These are phyloP conservation scores for Andrographis paniculata DNA, from an alignment of 305 asterid species.

Conservation along the genomic window DNA sequence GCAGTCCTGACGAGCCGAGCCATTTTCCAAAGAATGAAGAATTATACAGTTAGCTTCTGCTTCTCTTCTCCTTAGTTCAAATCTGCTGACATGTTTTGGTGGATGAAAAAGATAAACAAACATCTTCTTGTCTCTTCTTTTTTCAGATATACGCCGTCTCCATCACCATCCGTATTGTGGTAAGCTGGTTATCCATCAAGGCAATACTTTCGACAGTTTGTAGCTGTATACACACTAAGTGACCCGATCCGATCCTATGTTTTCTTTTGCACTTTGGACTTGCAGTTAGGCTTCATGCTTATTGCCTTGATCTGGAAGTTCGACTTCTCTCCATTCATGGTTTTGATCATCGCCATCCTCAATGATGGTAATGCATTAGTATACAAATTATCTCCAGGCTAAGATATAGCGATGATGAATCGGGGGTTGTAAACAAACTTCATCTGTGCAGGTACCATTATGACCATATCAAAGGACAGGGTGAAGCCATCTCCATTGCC, in stretches of 20 bases:
- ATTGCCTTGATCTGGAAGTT: conserved; percentile 85
- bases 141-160: conserved; percentile 91
- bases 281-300: conserved; percentile 89
- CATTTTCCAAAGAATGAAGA: conserved; percentile 58
- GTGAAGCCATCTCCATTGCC: conserved; percentile 84
- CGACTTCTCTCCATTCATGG: conserved; percentile 94
- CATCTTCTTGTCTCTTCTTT: neutral
- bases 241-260: neutral
- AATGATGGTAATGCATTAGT: conserved; percentile 52
- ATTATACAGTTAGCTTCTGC: conserved; percentile 40
- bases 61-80: neutral
- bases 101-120: neutral
- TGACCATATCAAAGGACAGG: conserved; percentile 87
- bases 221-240: neutral
- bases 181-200: conserved; percentile 24
- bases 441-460: conserved; percentile 42
- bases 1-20: conserved; percentile 61
- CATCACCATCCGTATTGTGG: conserved; percentile 94
- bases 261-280: conserved; percentile 6
- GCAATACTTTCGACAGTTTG: neutral
- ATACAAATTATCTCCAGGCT: neutral
- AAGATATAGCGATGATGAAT: too few relatives aligned
- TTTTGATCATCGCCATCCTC: conserved; percentile 83
- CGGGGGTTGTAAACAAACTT: neutral
- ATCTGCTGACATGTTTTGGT: neutral